These are phyloP conservation scores for Heterobasidion irregulare DNA, from an alignment of 1,284 basidiomycete species.

Conservation along the genomic window DNA sequence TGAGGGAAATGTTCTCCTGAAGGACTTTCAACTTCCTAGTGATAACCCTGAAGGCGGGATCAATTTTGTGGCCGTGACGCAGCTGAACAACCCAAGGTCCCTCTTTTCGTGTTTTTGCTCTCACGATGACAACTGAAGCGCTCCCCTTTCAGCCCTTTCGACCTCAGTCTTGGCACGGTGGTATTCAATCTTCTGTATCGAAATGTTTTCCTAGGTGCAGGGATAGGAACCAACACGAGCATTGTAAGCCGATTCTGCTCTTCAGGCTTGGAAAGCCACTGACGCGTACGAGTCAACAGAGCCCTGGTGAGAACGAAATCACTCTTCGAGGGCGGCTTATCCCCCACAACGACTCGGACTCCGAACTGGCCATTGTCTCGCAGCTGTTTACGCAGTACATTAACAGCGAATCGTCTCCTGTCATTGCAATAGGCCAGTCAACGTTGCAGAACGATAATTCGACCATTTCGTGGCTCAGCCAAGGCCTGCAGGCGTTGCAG, in stretches of 20 bases:
- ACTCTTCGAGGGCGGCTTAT: conserved; percentile 53
- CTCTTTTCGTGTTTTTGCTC: neutral
- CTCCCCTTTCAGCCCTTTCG: conserved; percentile 44
- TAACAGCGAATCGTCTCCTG: conserved; percentile 53
- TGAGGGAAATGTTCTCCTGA: conserved; percentile 43
- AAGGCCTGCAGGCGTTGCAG: conserved; percentile 48
- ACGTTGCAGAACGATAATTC: conserved; percentile 48
- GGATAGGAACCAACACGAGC: conserved; percentile 38
- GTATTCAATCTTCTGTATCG: conserved; percentile 57
- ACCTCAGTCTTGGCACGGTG: conserved; percentile 64
- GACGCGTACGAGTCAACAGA: conserved; percentile 21
- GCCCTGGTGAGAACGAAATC: conserved; percentile 52
- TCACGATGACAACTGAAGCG: neutral
- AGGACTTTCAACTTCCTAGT: conserved; percentile 65
- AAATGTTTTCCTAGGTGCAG: conserved; percentile 52
- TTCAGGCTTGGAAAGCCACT: neutral
- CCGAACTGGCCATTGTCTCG: conserved; percentile 45
- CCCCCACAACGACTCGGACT: conserved; percentile 38
- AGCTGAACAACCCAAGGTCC: conserved; percentile 58
- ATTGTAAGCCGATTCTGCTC: conserved; percentile 29
- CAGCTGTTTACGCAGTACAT: conserved; percentile 69
- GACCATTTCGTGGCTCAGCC: conserved; percentile 59
- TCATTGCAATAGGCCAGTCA: conserved; percentile 53
- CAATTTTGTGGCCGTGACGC: conserved; percentile 51
- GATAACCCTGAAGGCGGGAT: conserved; percentile 67